Base-by-base conservation (phyloP, 2,329 filamentous ascomycete genomes). In the Fusarium sp. region DNA sequence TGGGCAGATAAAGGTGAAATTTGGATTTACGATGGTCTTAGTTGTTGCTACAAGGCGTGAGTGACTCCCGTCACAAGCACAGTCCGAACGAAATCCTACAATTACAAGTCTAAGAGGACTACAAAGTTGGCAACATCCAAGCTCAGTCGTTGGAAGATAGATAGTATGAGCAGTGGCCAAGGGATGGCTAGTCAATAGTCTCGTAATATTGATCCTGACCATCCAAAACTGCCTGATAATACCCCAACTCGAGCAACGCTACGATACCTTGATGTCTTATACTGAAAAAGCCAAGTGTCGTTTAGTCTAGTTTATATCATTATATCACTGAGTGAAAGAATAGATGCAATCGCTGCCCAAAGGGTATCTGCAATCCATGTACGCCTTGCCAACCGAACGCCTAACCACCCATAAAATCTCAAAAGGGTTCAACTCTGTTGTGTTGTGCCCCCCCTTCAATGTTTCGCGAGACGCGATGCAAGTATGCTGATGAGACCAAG, bases 351-450 rank as follows among this genome's bases (percentile, higher is more conserved):
- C 25, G 32, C 30, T 41, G 48, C 44, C 44, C n/a, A 55, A 62
- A 41, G 55, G 63, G 64, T 67, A 66, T 66, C 46, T 41, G 40
- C 24, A 62, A 61, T 44, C 24, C 56, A 45, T 18, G 13, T 44
- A 49, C 32, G 45, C 63, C 44, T 38, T 58, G 64, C 57, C 47
- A 46, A 27, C 41, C 51, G 22, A 67, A 43, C 63, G 45, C 55
- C 56, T 25, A 20, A 46, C 38, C 13, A 20, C n/a, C 9, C n/a
- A 30, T 41, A 53, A 49, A 29, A 46, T 43, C 44, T 41, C 48
- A 51, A 22, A 41, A 41, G 24, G 48, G 32, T 32, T 20, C 12
- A 51, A 53, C 30, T 51, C 16, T 46, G 22, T 47, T 47, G 20
- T 41, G 24, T 30, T 20, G 38, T n/a, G 13, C n/a, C 44, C 27